Evolutionary conservation across 2,329 filamentous ascomycete genomes (phyloP).

Genomic region (Sordariomycetes sp.): DNA sequence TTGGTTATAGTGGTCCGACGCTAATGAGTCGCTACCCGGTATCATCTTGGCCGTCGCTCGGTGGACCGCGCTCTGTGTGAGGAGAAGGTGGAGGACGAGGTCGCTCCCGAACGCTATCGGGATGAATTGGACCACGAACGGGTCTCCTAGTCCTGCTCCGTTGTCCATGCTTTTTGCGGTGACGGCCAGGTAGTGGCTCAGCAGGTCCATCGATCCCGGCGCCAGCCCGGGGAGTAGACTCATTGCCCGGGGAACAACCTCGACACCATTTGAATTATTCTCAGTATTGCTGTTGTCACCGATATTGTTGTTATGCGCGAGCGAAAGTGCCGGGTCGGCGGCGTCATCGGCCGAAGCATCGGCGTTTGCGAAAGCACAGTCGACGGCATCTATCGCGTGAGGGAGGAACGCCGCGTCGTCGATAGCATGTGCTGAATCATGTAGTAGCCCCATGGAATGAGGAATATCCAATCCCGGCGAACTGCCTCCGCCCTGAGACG

Average conservation of each 20-base stretch:
- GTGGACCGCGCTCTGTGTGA: conserved; percentile 31
- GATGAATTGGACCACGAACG: conserved; percentile 32
- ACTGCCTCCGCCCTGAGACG: too few species aligned
- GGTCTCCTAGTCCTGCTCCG: conserved; percentile 32
- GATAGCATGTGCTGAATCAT: too few species aligned
- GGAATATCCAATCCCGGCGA: too few species aligned
- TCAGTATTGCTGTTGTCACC: too few species aligned
- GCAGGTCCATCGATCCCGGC: conserved; percentile 27
- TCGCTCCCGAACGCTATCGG: conserved; percentile 33
- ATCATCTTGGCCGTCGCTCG: conserved; percentile 20
- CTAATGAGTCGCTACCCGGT: conserved; percentile 17
- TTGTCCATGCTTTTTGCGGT: conserved; percentile 36
- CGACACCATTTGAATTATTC: neutral
- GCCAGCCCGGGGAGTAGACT: neutral
- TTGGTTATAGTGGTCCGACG: conserved; percentile 22
- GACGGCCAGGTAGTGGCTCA: conserved; percentile 31
- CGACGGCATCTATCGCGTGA: too few species aligned
- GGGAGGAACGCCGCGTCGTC: too few species aligned
- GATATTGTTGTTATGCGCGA: too few species aligned
- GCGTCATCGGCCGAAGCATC: too few species aligned
- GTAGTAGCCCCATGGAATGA: too few species aligned
- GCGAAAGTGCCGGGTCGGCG: too few species aligned
- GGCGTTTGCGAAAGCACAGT: too few species aligned
- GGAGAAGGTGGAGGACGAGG: conserved; percentile 31
- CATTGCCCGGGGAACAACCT: neutral